A percentile compares a stretch with the other conserved stretches of the same genome.
These are phyloP conservation scores for Pigoraptor vietnamica DNA, from an alignment of 78 protist genomes.

Conservation along the genomic window DNA sequence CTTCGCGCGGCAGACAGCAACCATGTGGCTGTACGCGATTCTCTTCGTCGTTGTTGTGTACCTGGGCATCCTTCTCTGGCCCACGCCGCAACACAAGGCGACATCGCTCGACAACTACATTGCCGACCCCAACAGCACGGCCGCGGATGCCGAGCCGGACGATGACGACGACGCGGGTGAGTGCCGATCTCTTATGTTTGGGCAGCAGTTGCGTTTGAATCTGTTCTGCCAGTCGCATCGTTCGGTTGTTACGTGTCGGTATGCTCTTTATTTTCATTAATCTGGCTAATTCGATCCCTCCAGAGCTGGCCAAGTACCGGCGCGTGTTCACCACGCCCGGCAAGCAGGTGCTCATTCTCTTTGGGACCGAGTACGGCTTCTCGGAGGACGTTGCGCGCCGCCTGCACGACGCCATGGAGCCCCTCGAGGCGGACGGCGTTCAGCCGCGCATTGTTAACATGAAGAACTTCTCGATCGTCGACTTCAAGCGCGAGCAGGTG, in stretches of 20 bases:
- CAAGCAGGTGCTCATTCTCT: background rate
- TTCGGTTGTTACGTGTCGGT: too few relatives aligned
- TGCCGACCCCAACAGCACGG: background rate
- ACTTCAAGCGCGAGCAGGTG: background rate
- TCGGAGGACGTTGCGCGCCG: background rate
- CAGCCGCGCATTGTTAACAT: background rate
- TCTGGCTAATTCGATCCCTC: too few relatives aligned
- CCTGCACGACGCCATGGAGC: background rate
- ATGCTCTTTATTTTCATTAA: too few relatives aligned
- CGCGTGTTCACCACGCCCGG: background rate
- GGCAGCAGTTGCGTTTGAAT: too few relatives aligned
- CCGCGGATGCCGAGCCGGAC: background rate
- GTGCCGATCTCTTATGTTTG: background rate
- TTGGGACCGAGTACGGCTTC: background rate
- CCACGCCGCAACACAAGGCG: background rate
- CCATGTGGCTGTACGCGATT: background rate
- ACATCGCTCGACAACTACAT: background rate
- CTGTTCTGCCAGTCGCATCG: too few relatives aligned
- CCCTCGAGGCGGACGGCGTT: background rate
- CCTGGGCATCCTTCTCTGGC: background rate
- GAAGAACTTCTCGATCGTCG: background rate
- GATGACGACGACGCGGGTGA: background rate
- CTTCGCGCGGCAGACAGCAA: too few relatives aligned
- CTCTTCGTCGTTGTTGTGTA: background rate
- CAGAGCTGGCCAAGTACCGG: background rate